phyloP scores from a whole-genome alignment of 371 early-diverging fungal genomes.

The Mortierella polycephala region DNA sequence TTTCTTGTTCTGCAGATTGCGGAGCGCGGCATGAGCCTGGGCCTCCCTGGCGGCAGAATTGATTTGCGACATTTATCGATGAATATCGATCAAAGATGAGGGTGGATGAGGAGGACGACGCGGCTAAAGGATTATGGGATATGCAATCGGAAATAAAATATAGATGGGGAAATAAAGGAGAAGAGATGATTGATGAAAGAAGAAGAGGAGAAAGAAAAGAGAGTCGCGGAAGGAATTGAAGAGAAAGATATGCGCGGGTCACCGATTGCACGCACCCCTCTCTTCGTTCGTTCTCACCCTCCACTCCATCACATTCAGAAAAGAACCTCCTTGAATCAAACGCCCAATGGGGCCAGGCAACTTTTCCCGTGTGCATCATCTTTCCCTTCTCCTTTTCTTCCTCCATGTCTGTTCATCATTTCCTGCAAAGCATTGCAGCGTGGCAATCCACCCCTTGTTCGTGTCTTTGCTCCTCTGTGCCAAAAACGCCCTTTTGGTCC shows the following conservation, averaged over 20 bases:
- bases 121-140: not conserved
- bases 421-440: not conserved
- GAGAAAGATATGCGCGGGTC: too few relatives aligned
- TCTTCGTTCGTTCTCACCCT: too few relatives aligned
- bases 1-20: slow-evolving; percentile 50
- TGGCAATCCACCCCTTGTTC: not conserved
- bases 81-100: not conserved
- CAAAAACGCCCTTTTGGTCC: not conserved
- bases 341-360: too few relatives aligned
- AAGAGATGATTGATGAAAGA: not conserved
- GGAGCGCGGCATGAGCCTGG: slow-evolving; percentile 45
- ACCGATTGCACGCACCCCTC: too few relatives aligned
- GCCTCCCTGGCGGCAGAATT: slow-evolving; percentile 24
- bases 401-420: not conserved
- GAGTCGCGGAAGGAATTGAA: not conserved
- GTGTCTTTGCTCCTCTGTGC: not conserved
- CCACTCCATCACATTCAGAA: too few relatives aligned
- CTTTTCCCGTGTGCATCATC: not conserved
- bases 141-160: not conserved
- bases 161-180: not conserved
- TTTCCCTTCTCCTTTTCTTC: not conserved
- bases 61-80: not conserved
- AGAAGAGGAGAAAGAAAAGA: slow-evolving; percentile 1
- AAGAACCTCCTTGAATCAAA: too few relatives aligned
- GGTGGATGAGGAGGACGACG: not conserved